These are phyloP conservation scores for Suhomyces anneliseae DNA, from an alignment of 1,139 yeast genomes.

Conservation along the genomic window DNA sequence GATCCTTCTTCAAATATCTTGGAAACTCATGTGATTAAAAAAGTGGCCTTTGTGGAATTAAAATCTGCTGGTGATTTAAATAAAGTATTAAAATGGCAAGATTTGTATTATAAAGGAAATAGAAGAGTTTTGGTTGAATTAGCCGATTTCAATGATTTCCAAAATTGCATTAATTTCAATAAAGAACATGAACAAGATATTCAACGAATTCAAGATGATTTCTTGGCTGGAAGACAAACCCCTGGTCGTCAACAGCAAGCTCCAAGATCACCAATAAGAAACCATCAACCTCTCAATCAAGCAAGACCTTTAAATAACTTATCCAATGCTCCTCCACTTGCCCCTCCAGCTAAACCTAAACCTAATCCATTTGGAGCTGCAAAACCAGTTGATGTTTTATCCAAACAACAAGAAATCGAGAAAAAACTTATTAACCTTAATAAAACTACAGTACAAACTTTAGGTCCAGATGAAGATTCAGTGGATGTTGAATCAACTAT, in stretches of 20 bases:
- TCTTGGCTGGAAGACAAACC: slow-evolving; percentile 23
- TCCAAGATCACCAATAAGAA: slow-evolving; percentile 6
- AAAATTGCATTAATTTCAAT: slow-evolving; percentile 43
- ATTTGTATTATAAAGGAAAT: slow-evolving; percentile 40
- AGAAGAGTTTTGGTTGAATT: slow-evolving; percentile 44
- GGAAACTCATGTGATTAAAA: slow-evolving; percentile 42
- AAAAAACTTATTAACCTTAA: slow-evolving; percentile 51
- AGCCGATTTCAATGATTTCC: slow-evolving; percentile 53
- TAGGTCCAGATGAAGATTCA: slow-evolving; percentile 31
- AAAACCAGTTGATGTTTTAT: slow-evolving; percentile 45
- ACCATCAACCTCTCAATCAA: slow-evolving; percentile 1
- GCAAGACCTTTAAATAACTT: neutral
- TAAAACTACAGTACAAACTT: slow-evolving; percentile 57
- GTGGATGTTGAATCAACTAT: slow-evolving; percentile 18
- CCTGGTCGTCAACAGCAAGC: neutral
- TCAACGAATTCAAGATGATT: slow-evolving; percentile 32
- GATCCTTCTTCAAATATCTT: slow-evolving; percentile 45
- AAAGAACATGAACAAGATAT: slow-evolving; percentile 35
- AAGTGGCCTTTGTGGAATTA: slow-evolving; percentile 65
- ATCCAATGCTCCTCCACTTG: slow-evolving; percentile 5
- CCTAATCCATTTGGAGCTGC: slow-evolving; percentile 49
- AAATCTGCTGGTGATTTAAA: slow-evolving; percentile 45
- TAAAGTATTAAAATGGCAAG: slow-evolving; percentile 48
- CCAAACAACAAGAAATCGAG: slow-evolving; percentile 44
- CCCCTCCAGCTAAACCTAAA: slow-evolving; percentile 25